These are phyloP conservation scores for Lachnellula cervina DNA, from an alignment of 2,329 filamentous ascomycete genomes.

Conservation along the genomic window DNA sequence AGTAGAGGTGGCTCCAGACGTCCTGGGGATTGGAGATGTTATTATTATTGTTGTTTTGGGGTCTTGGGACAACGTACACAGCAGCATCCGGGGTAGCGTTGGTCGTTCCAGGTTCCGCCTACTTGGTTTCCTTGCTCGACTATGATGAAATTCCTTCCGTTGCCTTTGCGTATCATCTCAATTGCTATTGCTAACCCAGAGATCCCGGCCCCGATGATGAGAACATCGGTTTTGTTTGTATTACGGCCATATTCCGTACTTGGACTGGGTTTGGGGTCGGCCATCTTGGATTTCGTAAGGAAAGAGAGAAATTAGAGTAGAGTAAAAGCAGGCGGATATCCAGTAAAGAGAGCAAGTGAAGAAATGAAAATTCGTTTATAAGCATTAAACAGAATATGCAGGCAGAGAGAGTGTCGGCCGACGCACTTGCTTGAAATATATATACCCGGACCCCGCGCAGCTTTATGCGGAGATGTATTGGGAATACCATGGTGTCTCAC, in stretches of 20 bases:
- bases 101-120: constrained; percentile 49
- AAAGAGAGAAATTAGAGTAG: background rate
- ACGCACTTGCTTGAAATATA: no score
- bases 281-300: constrained; percentile 3
- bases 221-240: constrained; percentile 32
- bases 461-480: background rate
- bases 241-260: constrained; percentile 17
- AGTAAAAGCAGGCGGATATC: background rate
- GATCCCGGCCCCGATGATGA: constrained; percentile 38
- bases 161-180: constrained; percentile 38
- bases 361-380: no score
- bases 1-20: constrained; percentile 51
- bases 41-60: background rate
- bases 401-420: no score
- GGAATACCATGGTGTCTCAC: no score
- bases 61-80: constrained; percentile 39
- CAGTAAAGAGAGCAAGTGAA: no score
- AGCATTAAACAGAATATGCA: no score
- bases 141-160: constrained; percentile 40
- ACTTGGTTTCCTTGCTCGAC: constrained; percentile 38
- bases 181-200: constrained; percentile 40
- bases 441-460: background rate
- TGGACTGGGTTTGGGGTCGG: constrained; percentile 12
- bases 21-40: constrained; percentile 4
- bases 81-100: constrained; percentile 52